Evolutionary conservation across 2,329 filamentous ascomycete genomes (phyloP), one percentile per base, ranked within the genome.

Genomic region (Curvularia lunata): DNA sequence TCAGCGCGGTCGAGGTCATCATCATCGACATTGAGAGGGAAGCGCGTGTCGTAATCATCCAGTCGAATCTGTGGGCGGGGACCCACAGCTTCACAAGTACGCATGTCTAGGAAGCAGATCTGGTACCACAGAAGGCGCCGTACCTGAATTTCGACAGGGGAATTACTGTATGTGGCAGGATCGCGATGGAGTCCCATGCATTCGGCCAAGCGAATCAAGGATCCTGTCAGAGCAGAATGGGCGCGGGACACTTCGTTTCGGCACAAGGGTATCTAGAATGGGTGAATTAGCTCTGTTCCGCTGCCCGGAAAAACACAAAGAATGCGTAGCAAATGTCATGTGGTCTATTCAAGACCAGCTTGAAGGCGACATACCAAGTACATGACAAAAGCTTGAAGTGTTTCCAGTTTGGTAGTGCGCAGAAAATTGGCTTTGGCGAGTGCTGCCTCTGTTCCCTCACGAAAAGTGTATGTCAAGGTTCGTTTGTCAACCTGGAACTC

Each of bases 131-230:
- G 81, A 38, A 92, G 78, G 4, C 90, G 85, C 12, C 90, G 85
- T 3, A 91, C 81, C 52, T 92, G 89, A 0, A 86, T 87, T 65
- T 92, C 89, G 2, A 91, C 77, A 0, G 89, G 83, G 2, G 82
- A 85, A 55, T 89, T 82, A 1, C 84, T 85, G 67, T 90, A 91
- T 9, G 83, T 81, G 42, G 85, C 83, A 16, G 88, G 88, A 63
- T 92, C 90, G 8, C 88, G 84, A 70, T 92, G 88, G 18, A 92
- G 77, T 1, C 89, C 88, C 87, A 92, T 91, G 67, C 89, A 91
- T 77, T 92, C 88, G 6, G 88, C 90, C 72, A 92, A 84, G 16
- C 90, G 83, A 41, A 92, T 87, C 4, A 88, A 89, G 13, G 88
- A 86, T 2, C 88, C 89, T 4, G 90, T 84, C 1, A 92, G 80